A percentile compares a stretch with the other conserved stretches of the same genome.
phyloP scores from a whole-genome alignment of 805 yeast species.

The Hanseniaspora nectarophila region DNA sequence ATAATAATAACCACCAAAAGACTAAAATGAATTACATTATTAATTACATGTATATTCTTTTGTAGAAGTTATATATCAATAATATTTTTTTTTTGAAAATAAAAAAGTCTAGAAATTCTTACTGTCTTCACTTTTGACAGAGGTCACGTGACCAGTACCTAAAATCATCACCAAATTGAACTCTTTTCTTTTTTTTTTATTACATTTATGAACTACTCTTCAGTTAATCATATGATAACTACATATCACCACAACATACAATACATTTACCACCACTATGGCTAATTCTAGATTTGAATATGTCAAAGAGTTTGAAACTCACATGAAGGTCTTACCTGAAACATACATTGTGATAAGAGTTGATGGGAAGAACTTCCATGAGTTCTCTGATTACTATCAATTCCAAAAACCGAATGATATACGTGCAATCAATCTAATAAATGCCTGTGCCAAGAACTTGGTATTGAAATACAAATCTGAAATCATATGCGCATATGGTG shows the following conservation, averaged over 20 bases:
- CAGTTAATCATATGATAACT: too few relatives aligned
- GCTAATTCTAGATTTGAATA: constrained; percentile 83
- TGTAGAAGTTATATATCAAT: too few relatives aligned
- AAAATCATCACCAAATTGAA: too few relatives aligned
- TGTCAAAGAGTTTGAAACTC: constrained; percentile 69
- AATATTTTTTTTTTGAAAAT: too few relatives aligned
- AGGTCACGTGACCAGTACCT: neutral
- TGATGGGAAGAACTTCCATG: constrained; percentile 92
- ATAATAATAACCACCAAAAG: too few relatives aligned
- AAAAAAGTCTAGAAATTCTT: too few relatives aligned
- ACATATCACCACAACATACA: neutral
- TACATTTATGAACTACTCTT: too few relatives aligned
- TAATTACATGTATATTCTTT: neutral
- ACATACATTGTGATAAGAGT: constrained; percentile 73
- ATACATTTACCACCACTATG: constrained; percentile 32
- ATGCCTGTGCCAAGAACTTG: constrained; percentile 58
- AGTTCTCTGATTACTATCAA: constrained; percentile 57
- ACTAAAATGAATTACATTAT: neutral
- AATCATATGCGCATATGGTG: constrained; percentile 76
- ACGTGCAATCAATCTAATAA: constrained; percentile 68
- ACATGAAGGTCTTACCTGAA: constrained; percentile 60
- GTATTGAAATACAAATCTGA: constrained; percentile 56
- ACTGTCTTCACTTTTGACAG: too few relatives aligned
- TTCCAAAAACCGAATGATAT: constrained; percentile 83
- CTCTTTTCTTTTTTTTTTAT: neutral